phyloP scores from a whole-genome alignment of 345 rosid species.

The Triadica sebifera region DNA sequence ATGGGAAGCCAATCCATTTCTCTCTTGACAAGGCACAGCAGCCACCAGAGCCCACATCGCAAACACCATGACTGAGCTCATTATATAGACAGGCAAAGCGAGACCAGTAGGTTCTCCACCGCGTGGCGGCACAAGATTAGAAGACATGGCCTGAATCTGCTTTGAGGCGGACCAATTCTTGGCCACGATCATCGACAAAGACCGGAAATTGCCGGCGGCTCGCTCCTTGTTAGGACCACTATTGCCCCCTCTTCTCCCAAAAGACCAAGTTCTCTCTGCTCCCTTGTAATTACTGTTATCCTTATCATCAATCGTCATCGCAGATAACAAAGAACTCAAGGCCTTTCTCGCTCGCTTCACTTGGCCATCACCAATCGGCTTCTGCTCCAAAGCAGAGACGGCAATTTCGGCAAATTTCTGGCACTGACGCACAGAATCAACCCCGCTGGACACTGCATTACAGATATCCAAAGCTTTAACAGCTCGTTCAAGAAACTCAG shows the following conservation, averaged over 20 bases:
- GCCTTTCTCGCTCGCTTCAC: conserved; percentile 77
- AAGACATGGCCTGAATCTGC: conserved; percentile 86
- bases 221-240: conserved; percentile 39
- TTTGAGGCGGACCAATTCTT: conserved; percentile 94
- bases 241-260: conserved; percentile 54
- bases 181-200: conserved; percentile 67
- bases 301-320: conserved; percentile 56
- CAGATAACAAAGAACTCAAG: conserved; percentile 40
- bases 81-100: conserved; percentile 60
- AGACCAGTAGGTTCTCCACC: conserved; percentile 67
- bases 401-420: conserved; percentile 74
- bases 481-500: conserved; percentile 71
- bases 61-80: conserved; percentile 62
- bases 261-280: conserved; percentile 79
- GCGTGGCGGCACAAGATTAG: conserved; percentile 63
- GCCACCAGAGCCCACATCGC: conserved; percentile 86
- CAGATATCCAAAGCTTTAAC: conserved; percentile 79
- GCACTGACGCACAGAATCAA: conserved; percentile 70
- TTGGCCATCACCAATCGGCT: conserved; percentile 79
- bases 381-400: conserved; percentile 57
- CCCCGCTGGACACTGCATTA: conserved; percentile 68
- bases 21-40: conserved; percentile 89
- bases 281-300: conserved; percentile 39
- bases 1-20: conserved; percentile 65
- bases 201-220: conserved; percentile 33